A percentile compares a stretch with the other conserved stretches of the same genome.
phyloP scores from a whole-genome alignment of 208 protist genomes.

The Leishmania gerbilli region DNA sequence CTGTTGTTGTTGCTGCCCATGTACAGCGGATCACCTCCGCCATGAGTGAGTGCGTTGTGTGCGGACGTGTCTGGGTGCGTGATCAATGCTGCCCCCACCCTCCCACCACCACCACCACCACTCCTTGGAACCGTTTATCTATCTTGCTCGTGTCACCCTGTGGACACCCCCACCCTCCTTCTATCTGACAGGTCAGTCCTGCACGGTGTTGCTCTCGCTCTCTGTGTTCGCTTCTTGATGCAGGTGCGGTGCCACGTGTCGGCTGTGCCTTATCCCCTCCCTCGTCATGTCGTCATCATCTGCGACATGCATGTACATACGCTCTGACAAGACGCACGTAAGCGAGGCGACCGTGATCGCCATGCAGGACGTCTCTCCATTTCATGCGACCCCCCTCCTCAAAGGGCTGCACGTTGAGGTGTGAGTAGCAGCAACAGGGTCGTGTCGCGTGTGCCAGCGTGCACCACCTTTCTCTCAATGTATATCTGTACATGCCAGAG shows the following conservation, averaged over 20 bases:
- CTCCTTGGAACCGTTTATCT: neutral
- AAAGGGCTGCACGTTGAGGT: neutral
- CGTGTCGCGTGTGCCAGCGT: neutral
- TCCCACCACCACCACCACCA: neutral
- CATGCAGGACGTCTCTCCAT: neutral
- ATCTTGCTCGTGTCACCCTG: no score
- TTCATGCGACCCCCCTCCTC: neutral
- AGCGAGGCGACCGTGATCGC: neutral
- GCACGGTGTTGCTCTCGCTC: neutral
- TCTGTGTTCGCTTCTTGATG: neutral
- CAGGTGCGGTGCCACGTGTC: neutral
- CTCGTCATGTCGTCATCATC: neutral
- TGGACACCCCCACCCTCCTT: no score
- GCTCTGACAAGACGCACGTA: neutral
- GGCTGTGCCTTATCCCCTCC: neutral
- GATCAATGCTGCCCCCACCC: neutral
- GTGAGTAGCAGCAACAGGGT: neutral
- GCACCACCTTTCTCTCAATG: neutral
- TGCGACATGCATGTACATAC: conserved; percentile 1
- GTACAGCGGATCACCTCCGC: neutral
- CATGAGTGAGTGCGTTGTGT: neutral
- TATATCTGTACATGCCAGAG: neutral
- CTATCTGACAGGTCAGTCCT: no score
- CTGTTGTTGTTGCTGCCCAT: neutral
- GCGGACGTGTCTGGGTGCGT: neutral